Conservation (phyloP, 257 asterid species). For the Solanum sitiens region DNA sequence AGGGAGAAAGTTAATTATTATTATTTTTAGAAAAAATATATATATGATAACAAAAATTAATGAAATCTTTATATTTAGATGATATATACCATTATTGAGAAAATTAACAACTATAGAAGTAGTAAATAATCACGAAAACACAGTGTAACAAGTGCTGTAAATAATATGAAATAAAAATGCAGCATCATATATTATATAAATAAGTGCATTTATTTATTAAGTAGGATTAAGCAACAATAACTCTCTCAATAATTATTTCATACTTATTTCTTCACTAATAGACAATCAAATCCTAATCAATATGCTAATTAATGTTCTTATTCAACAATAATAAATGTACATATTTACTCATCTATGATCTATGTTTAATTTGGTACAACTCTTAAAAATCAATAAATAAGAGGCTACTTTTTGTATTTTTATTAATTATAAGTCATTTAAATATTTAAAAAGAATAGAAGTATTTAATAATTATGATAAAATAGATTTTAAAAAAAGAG, state of each 20-base stretch:
- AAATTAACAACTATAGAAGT: neutral
- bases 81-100: neutral
- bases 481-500: neutral
- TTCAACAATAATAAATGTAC: neutral
- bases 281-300: constrained; percentile 18
- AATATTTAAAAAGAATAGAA: no score
- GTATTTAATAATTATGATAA: no score
- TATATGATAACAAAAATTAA: no score
- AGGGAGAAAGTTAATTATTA: neutral
- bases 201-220: neutral
- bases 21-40: no score
- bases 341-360: no score
- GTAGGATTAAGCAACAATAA: constrained; percentile 11
- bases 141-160: neutral
- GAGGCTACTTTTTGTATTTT: neutral
- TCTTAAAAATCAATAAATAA: no score
- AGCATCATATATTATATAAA: neutral
- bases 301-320: constrained; percentile 25
- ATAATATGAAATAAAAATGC: neutral
- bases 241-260: constrained; percentile 15
- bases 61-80: neutral
- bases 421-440: no score
- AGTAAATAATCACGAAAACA: neutral
- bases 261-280: neutral
- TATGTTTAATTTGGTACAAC: no score